phyloP scores from a whole-genome alignment of 2,329 filamentous ascomycete genomes.

The Colletotrichum musicola region DNA sequence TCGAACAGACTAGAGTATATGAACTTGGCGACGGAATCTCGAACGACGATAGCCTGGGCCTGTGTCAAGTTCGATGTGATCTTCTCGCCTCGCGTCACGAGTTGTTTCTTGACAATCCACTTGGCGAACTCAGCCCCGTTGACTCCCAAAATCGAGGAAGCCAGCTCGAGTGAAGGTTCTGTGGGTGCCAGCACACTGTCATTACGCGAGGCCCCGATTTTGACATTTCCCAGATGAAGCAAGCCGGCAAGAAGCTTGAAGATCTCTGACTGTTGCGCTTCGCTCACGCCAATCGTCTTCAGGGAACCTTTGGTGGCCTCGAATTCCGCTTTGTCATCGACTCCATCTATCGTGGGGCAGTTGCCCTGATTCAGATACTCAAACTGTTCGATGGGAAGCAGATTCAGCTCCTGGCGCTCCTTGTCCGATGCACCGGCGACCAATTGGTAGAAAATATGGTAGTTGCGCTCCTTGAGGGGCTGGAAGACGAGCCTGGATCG shows the following conservation, averaged over 20 bases:
- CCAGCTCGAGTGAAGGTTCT: slow-evolving; percentile 85
- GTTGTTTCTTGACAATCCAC: slow-evolving; percentile 99
- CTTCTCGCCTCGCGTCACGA: slow-evolving; percentile 96
- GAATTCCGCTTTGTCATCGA: slow-evolving; percentile 96
- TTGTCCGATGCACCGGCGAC: slow-evolving; percentile 90
- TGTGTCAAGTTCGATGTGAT: slow-evolving; percentile 96
- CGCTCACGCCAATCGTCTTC: slow-evolving; percentile 85
- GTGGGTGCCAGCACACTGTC: slow-evolving; percentile 85
- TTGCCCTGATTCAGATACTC: slow-evolving; percentile 97
- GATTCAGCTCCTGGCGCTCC: slow-evolving; percentile 82
- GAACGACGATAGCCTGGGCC: slow-evolving; percentile 92
- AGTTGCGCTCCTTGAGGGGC: slow-evolving; percentile 96
- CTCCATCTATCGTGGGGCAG: slow-evolving; percentile 89
- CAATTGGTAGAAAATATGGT: slow-evolving; percentile 99
- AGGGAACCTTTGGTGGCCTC: slow-evolving; percentile 88
- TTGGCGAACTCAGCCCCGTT: slow-evolving; percentile 89
- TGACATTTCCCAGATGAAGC: slow-evolving; percentile 95
- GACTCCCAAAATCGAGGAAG: slow-evolving; percentile 88
- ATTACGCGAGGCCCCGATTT: slow-evolving; percentile 90
- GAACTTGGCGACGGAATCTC: slow-evolving; percentile 98
- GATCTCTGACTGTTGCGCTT: slow-evolving; percentile 82
- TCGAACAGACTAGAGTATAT: slow-evolving; percentile 99
- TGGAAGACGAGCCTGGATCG: slow-evolving; percentile 97
- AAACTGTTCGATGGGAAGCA: slow-evolving; percentile 89
- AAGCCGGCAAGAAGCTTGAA: slow-evolving; percentile 92